Evolutionary conservation across 257 asterid genomes (phyloP), one percentile per base, ranked within the genome.

Genomic region (Haberlea rhodopensis): DNA sequence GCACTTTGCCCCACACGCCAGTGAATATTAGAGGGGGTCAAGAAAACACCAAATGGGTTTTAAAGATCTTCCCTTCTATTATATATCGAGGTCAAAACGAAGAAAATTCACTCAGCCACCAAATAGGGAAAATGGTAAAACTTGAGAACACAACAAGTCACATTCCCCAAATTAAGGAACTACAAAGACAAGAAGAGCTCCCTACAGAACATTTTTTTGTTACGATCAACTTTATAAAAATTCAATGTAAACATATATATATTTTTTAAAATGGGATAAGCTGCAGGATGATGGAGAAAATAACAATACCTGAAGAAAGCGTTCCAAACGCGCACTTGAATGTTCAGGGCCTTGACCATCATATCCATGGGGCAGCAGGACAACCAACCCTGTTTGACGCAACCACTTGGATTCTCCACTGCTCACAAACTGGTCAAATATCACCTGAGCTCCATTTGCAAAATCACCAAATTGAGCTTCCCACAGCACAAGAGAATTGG

Each of bases 271-370:
- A n/a, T 9, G 48, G 27, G 62, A 67, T 24, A 25, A 57, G 65
- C 52, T 28, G 55, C 66, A 58, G 46, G 19, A 43, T 16, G 23
- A 66, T 49, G 53, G 34, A 48, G 27, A 66, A 53, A 68, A 53
- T 21, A 58, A 57, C 24, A 69, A 19, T 48, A 91, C 98, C 95
- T 86, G 96, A 70, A 91, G 96, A 76, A 81, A 88, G 49, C 97
- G 96, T 74, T 91, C 97, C 81, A 91, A 76, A 53, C 96, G 94
- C 5, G 94, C 95, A 84, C 97, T 91, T 28, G 97, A 88, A 85
- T 91, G 97, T 73, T 91, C 97, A 63, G 96, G 97, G 68, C 97
- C 96, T 76, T 91, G 97, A 28, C 97, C 97, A 75, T 91, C 97
- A 74, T 86, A 91, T 27, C 96, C 96, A 76, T 91, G 97, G 63